A percentile compares a stretch with the other conserved stretches of the same genome.
Conservation (phyloP, 768 basidiomycete species). For the Phlegmacium glaucopus region DNA sequence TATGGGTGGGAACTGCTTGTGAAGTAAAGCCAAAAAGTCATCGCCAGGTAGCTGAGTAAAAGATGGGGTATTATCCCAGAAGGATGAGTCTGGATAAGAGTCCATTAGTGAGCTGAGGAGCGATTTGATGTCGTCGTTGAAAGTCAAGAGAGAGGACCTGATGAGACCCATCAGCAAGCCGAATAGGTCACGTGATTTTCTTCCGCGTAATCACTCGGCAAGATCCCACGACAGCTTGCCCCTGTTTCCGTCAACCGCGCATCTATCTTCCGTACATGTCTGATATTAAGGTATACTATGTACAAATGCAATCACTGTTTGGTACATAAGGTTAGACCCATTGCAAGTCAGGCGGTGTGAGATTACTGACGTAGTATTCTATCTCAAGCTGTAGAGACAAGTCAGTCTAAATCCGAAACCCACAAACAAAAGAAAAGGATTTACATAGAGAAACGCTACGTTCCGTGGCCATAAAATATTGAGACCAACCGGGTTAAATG, state of each 20-base stretch:
- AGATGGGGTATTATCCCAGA: slow-evolving; percentile 64
- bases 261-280: no score
- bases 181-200: neutral
- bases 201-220: neutral
- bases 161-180: no score
- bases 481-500: slow-evolving; percentile 85
- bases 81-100: slow-evolving; percentile 42
- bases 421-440: slow-evolving; percentile 28
- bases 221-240: no score
- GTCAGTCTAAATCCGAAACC: neutral
- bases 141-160: neutral
- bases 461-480: slow-evolving; percentile 83
- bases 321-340: no score
- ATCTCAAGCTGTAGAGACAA: slow-evolving; percentile 72
- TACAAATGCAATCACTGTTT: no score
- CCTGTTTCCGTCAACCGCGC: no score
- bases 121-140: slow-evolving; percentile 5
- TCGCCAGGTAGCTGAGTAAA: slow-evolving; percentile 69
- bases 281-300: no score
- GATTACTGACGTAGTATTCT: slow-evolving; percentile 79
- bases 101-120: slow-evolving; percentile 40
- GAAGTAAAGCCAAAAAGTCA: slow-evolving; percentile 73
- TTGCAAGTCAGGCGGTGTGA: slow-evolving; percentile 11
- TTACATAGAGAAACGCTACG: slow-evolving; percentile 88
- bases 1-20: slow-evolving; percentile 62